Evolutionary conservation across 2,329 filamentous ascomycete genomes (phyloP), one percentile per base, ranked within the genome.

Genomic region (Ceratocystis albifundus): DNA sequence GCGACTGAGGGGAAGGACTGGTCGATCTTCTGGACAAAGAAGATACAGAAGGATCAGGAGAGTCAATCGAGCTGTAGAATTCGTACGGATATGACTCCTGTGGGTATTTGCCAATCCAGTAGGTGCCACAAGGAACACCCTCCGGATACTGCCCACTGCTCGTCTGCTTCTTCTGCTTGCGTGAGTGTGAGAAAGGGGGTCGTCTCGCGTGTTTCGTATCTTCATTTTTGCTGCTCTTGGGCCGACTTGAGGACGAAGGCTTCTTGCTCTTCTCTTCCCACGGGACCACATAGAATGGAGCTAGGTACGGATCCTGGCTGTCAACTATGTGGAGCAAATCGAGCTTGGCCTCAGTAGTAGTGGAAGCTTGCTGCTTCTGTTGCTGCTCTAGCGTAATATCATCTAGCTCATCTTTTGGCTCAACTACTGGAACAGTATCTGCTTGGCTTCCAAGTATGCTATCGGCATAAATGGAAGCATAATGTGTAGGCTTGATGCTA

Each of bases 321-420:
- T 59, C 55, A 30, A 59, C 55, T 59, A 59, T 59, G 4, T 30
- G 25, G n/a, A 59, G 55, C 55, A 59, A 7, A 28, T 59, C 17
- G 15, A 20, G 55, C 55, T 59, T 30, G 25, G 1, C 4, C 28
- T 36, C 25, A 8, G 55, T 10, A 32, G 17, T 32, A 8, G 25
- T 10, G 32, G 28, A n/a, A n/a, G 7, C 15, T n/a, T 59, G 15
- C 17, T 36, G 55, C 15, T 32, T 17, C n/a, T 59, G 15, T n/a
- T 36, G 55, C 2, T 32, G 55, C 8, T n/a, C 55, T 3, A 20
- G 30, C 30, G 55, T 17, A 59, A 59, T 8, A 32, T 59, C 55
- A n/a, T 30, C 55, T 3, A n/a, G 4, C 8, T 59, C 55, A 36
- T 59, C 55, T 12, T 1, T 8, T 36, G 55, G 55, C 55, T 59